Percentiles rank a stretch among this genome's conserved stretches.
Evolutionary conservation across 345 rosid species (phyloP).

Genomic region (Eucalyptus curtisii): DNA sequence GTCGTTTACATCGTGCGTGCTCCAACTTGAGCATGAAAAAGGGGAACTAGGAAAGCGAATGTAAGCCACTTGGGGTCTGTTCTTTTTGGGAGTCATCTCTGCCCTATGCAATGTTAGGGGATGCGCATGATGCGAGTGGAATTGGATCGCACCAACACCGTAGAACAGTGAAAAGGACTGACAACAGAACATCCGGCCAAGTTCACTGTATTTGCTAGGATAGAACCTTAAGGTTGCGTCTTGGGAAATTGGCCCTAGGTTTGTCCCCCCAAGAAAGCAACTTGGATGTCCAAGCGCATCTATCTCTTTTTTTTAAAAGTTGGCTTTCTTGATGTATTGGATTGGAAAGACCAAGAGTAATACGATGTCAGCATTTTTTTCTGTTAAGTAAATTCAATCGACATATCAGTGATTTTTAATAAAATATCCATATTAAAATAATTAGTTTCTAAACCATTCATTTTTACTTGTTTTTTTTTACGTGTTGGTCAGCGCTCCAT

Average conservation of each 20-base stretch:
- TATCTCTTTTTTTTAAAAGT: not conserved
- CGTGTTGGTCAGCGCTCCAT: not conserved
- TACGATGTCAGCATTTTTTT: fast-evolving
- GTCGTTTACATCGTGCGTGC: not conserved
- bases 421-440: not conserved
- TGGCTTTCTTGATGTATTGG: not conserved
- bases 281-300: not conserved
- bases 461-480: not conserved
- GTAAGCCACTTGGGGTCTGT: not conserved
- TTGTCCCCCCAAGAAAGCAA: not conserved
- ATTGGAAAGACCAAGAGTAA: not conserved
- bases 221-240: not conserved
- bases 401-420: not conserved
- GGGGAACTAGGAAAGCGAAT: not conserved
- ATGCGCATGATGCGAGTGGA: not conserved
- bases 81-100: not conserved
- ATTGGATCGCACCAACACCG: not conserved
- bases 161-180: not conserved
- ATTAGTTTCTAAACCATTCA: not conserved
- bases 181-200: not conserved
- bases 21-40: not conserved
- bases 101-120: not conserved
- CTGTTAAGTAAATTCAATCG: not conserved
- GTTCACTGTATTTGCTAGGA: not conserved
- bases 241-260: not conserved